These are phyloP conservation scores for Lasiosphaeria ovina DNA, from an alignment of 495 filamentous ascomycete species.

Conservation along the genomic window DNA sequence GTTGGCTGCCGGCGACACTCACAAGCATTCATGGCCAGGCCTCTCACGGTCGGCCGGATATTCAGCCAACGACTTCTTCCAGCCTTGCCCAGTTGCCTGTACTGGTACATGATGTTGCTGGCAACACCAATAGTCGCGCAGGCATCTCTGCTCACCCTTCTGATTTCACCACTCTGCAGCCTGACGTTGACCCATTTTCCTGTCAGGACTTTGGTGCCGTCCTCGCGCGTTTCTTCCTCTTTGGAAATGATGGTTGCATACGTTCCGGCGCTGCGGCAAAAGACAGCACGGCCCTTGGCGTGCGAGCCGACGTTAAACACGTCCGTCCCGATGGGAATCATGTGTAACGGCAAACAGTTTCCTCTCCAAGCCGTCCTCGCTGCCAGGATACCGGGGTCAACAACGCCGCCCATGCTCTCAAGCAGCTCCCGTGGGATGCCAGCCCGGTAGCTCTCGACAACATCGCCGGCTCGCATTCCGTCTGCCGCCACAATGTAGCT, in stretches of 20 bases:
- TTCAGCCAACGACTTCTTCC: conserved; percentile 89
- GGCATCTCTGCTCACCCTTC: conserved; percentile 83
- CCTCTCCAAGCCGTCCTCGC: conserved; percentile 91
- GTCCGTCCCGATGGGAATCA: conserved; percentile 89
- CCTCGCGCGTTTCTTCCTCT: conserved; percentile 65
- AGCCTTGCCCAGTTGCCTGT: conserved; percentile 89
- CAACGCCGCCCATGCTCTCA: conserved; percentile 81
- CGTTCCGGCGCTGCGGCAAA: conserved; percentile 92
- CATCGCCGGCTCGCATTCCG: conserved; percentile 87
- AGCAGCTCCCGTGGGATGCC: conserved; percentile 84
- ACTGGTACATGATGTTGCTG: conserved; percentile 89
- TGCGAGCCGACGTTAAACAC: conserved; percentile 86
- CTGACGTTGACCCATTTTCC: conserved; percentile 72
- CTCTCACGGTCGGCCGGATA: conserved; percentile 89
- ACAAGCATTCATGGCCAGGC: conserved; percentile 96
- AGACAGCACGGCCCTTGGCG: conserved; percentile 69
- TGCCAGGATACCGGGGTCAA: conserved; percentile 92
- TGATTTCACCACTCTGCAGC: conserved; percentile 87
- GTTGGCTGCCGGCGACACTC: conserved; percentile 26
- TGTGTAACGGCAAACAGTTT: conserved; percentile 90
- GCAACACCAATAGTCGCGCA: conserved; percentile 91
- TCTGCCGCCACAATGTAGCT: conserved; percentile 92
- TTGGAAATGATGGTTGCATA: conserved; percentile 83
- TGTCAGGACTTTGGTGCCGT: conserved; percentile 50
- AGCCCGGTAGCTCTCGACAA: conserved; percentile 82